These are phyloP conservation scores for Fragaria nilgerrensis DNA, from an alignment of 306 rosid genomes.

Conservation along the genomic window DNA sequence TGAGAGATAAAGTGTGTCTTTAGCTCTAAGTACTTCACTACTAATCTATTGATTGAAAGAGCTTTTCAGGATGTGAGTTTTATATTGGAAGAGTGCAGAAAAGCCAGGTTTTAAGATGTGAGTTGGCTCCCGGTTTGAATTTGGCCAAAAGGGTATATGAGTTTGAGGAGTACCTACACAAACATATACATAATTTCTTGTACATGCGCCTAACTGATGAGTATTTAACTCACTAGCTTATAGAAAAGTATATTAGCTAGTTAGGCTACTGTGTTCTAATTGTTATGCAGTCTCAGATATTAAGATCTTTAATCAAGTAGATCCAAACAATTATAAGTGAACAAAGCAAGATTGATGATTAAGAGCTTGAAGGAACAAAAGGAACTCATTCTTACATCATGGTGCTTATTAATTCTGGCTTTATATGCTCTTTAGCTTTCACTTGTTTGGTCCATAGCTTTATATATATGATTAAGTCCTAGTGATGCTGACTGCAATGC, in stretches of 20 bases:
- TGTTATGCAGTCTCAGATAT: background rate
- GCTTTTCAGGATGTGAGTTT: slow-evolving; percentile 16
- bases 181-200: slow-evolving; percentile 22
- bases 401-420: slow-evolving; percentile 3
- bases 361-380: background rate
- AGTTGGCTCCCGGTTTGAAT: slow-evolving; percentile 29
- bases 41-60: slow-evolving; percentile 22
- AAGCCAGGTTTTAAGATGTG: slow-evolving; percentile 54
- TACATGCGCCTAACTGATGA: slow-evolving; percentile 21
- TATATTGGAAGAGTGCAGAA: slow-evolving; percentile 29
- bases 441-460: background rate
- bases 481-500: slow-evolving; percentile 18
- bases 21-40: slow-evolving; percentile 16
- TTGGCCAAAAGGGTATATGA: slow-evolving; percentile 21
- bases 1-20: slow-evolving; percentile 24
- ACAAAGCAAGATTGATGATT: background rate
- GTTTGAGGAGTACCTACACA: slow-evolving; percentile 23
- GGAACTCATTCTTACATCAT: slow-evolving; percentile 4
- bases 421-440: background rate
- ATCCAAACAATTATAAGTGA: background rate
- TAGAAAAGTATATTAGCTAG: background rate
- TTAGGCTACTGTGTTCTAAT: background rate
- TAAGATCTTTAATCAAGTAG: background rate
- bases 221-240: slow-evolving; percentile 3
- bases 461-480: slow-evolving; percentile 5